These are phyloP conservation scores for Aspergillus fructus DNA, from an alignment of 2,329 filamentous ascomycete genomes.

Conservation along the genomic window DNA sequence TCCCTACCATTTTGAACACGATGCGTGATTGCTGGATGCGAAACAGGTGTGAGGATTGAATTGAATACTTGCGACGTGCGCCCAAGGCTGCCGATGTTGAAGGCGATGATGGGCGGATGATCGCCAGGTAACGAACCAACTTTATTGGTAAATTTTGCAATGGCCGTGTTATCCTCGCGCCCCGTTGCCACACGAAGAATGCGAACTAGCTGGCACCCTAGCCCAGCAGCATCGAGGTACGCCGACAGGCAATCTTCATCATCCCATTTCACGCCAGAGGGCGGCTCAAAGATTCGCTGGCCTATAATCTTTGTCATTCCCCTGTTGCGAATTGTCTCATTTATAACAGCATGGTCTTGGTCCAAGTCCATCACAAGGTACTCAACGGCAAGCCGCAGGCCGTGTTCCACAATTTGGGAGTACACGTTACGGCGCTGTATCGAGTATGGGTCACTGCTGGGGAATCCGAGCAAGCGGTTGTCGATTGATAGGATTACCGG, in stretches of 20 bases:
- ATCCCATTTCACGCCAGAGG: slow-evolving; percentile 33
- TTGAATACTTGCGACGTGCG: slow-evolving; percentile 48
- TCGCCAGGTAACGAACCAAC: slow-evolving; percentile 32
- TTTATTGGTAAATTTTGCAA: slow-evolving; percentile 38
- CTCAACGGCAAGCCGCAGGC: slow-evolving; percentile 41
- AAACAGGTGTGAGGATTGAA: slow-evolving; percentile 41
- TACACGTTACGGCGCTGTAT: slow-evolving; percentile 24
- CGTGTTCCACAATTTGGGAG: slow-evolving; percentile 39
- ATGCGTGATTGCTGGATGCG: slow-evolving; percentile 37
- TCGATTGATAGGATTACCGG: slow-evolving; percentile 61
- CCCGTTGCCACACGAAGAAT: slow-evolving; percentile 35
- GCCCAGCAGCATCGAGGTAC: slow-evolving; percentile 36
- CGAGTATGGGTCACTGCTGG: slow-evolving; percentile 9
- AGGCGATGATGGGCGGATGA: slow-evolving; percentile 39
- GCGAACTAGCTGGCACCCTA: slow-evolving; percentile 41
- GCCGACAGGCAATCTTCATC: slow-evolving; percentile 32
- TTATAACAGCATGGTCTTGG: slow-evolving; percentile 28
- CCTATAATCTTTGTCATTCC: slow-evolving; percentile 44
- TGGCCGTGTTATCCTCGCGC: slow-evolving; percentile 39
- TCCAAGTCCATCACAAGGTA: slow-evolving; percentile 40
- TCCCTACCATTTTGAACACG: slow-evolving; percentile 25
- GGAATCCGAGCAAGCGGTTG: slow-evolving; percentile 18
- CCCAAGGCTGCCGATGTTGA: slow-evolving; percentile 41
- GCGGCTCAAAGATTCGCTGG: slow-evolving; percentile 33
- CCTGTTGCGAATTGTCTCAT: slow-evolving; percentile 30